These are phyloP conservation scores for Phenoliferia sp. DNA, from an alignment of 1,284 basidiomycete genomes.

Conservation along the genomic window DNA sequence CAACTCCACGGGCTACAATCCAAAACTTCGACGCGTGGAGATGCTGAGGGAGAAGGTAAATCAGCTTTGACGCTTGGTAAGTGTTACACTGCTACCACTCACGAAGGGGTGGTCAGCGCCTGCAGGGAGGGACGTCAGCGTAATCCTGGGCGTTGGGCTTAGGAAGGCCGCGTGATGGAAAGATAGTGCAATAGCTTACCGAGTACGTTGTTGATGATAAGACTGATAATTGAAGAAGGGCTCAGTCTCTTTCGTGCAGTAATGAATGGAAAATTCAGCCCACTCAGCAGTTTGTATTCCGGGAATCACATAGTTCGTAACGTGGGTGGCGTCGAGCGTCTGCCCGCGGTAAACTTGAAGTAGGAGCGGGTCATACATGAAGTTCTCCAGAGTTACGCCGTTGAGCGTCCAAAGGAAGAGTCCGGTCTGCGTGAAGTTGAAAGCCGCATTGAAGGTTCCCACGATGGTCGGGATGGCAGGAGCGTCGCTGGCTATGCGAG, in stretches of 20 bases:
- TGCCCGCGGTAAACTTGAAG: conserved; percentile 30
- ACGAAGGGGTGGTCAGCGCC: conserved; percentile 40
- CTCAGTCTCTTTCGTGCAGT: conserved; percentile 30
- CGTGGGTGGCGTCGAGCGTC: conserved; percentile 16
- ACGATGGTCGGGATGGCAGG: conserved; percentile 22
- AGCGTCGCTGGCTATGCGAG: conserved; percentile 33
- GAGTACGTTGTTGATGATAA: neutral
- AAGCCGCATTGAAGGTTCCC: conserved; percentile 27
- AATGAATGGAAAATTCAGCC: no score
- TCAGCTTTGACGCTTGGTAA: no score
- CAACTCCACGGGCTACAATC: conserved; percentile 41
- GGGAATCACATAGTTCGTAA: neutral
- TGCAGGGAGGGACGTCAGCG: conserved; percentile 43
- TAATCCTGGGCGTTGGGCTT: no score
- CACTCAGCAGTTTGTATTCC: neutral
- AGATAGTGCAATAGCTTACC: no score
- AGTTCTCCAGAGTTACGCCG: conserved; percentile 35
- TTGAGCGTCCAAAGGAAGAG: conserved; percentile 34
- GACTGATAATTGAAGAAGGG: conserved; percentile 23
- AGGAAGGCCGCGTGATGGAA: no score
- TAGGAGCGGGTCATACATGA: conserved; percentile 38
- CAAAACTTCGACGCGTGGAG: conserved; percentile 36
- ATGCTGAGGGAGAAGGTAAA: no score
- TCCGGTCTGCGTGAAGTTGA: conserved; percentile 27
- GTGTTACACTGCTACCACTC: neutral